Percentiles rank a stretch among this genome's conserved stretches.
Conservation (phyloP, 805 yeast species). For the Wickerhamiella qilinensis region DNA sequence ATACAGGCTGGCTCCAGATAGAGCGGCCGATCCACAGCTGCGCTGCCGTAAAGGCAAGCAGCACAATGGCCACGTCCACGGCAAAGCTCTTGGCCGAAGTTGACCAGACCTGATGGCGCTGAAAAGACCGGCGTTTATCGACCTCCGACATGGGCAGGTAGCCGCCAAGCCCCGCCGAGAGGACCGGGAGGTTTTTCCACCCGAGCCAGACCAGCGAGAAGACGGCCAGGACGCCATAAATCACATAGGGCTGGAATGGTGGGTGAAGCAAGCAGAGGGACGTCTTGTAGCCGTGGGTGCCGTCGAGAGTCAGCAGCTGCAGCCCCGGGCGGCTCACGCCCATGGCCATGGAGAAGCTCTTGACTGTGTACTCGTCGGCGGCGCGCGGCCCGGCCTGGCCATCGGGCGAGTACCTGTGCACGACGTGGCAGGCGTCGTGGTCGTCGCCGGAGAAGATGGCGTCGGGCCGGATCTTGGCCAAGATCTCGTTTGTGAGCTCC, state of each 20-base stretch:
- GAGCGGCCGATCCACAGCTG: neutral
- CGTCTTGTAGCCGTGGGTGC: constrained; percentile 12
- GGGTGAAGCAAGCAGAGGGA: constrained; percentile 19
- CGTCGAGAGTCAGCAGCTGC: constrained; percentile 52
- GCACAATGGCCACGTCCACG: neutral
- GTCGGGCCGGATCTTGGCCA: constrained; percentile 45
- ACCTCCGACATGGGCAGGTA: neutral
- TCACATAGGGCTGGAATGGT: constrained; percentile 19
- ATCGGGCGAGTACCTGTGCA: constrained; percentile 29
- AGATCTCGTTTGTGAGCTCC: constrained; percentile 39
- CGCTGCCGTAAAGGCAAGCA: neutral
- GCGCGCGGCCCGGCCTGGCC: constrained; percentile 9
- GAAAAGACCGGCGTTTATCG: neutral
- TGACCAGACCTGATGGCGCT: neutral
- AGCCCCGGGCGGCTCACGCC: constrained; percentile 78
- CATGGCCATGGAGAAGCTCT: constrained; percentile 84
- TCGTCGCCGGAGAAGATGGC: constrained; percentile 84
- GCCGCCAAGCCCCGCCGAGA: neutral
- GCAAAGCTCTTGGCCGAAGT: neutral
- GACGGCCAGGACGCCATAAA: constrained; percentile 12
- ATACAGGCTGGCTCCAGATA: neutral
- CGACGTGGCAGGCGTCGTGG: constrained; percentile 82
- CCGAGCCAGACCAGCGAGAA: constrained; percentile 1
- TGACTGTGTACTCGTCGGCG: constrained; percentile 70
- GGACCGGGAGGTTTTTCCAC: neutral